Percentiles rank a stretch among this genome's conserved stretches.
phyloP scores from a whole-genome alignment of 2,329 filamentous ascomycete species.

The Chrysoporthe cubensis region DNA sequence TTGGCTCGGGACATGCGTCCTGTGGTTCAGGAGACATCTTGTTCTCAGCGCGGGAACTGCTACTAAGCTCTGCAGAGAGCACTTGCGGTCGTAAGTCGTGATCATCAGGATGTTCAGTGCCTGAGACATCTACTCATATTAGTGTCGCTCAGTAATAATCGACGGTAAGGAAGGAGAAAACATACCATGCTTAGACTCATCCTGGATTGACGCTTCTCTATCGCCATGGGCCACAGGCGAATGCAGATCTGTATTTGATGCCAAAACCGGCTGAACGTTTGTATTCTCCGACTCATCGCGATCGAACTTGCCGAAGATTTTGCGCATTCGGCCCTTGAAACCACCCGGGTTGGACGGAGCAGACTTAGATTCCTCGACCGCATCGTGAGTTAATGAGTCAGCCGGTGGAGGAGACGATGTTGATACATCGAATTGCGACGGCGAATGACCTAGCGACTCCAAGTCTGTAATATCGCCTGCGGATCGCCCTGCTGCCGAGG shows the following conservation, averaged over 20 bases:
- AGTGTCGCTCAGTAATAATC: neutral
- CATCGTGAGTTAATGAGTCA: neutral
- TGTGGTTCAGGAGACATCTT: neutral
- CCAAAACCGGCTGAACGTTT: neutral
- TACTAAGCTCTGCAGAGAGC: neutral
- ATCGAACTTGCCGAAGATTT: constrained; percentile 13
- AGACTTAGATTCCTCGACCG: constrained; percentile 11
- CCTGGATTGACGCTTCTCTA: neutral
- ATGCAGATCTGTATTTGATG: neutral
- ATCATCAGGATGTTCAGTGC: neutral
- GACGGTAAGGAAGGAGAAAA: neutral
- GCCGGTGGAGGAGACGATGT: no score
- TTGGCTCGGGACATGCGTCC: neutral
- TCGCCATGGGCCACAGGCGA: neutral
- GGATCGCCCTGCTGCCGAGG: neutral
- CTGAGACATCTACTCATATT: neutral
- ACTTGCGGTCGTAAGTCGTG: neutral
- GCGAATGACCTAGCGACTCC: neutral
- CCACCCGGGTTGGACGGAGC: neutral
- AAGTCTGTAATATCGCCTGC: neutral
- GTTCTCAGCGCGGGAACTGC: neutral
- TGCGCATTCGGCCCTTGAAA: constrained; percentile 16
- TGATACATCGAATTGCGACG: neutral
- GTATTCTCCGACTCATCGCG: neutral
- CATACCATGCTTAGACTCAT: neutral